Percentiles rank a stretch among this genome's conserved stretches.
phyloP scores from a whole-genome alignment of 1,284 basidiomycete species.

The Fistulinella staudtii region DNA sequence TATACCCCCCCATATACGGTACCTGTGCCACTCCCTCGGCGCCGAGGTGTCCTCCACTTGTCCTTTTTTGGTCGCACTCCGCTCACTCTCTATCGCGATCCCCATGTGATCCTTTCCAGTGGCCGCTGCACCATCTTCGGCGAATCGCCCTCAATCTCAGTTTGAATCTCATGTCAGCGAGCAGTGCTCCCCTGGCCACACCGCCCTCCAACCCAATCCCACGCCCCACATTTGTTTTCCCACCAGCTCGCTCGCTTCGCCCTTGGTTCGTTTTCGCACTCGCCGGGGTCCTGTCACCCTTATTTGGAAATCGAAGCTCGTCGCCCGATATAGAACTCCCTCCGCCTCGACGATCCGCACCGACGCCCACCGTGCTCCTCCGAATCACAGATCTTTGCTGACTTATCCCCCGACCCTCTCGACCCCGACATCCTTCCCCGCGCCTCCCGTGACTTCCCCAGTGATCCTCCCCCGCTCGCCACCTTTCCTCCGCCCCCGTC shows the following conservation, averaged over 20 bases:
- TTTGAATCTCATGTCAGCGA: constrained; percentile 33
- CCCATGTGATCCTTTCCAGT: constrained; percentile 34
- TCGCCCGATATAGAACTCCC: constrained; percentile 12
- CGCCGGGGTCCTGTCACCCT: constrained; percentile 28
- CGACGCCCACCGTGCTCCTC: constrained; percentile 20
- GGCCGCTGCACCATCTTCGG: constrained; percentile 33
- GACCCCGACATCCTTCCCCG: constrained; percentile 21
- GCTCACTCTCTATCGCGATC: constrained; percentile 31
- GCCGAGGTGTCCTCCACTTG: constrained; percentile 32
- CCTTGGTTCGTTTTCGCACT: constrained; percentile 31
- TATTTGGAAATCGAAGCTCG: constrained; percentile 23
- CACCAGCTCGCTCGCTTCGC: constrained; percentile 25
- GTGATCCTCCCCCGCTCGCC: constrained; percentile 12
- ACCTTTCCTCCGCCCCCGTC: constrained; percentile 24
- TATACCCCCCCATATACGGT: constrained; percentile 17
- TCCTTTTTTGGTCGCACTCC: constrained; percentile 27
- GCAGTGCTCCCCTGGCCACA: constrained; percentile 18
- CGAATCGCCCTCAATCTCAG: constrained; percentile 31
- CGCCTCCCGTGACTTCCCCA: constrained; percentile 14
- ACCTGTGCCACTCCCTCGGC: constrained; percentile 35
- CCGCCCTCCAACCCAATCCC: constrained; percentile 23
- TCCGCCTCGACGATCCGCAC: constrained; percentile 31
- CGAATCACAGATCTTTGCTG: constrained; percentile 16
- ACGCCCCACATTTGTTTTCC: constrained; percentile 17
- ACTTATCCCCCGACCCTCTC: constrained; percentile 27